phyloP scores from a whole-genome alignment of 75 land plant genomes.

The Picea glauca region DNA sequence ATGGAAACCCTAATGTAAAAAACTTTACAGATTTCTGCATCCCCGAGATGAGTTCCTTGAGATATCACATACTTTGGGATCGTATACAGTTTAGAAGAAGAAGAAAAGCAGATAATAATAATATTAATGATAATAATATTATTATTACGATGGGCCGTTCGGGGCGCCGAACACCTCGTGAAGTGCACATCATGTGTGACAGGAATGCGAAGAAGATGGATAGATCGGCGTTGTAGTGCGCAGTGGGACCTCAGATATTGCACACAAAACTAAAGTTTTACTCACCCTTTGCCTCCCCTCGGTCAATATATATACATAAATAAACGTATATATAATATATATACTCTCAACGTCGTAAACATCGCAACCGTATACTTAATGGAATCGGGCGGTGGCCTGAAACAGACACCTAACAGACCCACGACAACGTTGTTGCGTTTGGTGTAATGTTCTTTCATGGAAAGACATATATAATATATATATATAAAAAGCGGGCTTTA shows the following conservation, averaged over 20 bases:
- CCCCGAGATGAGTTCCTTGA: neutral
- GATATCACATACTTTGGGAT: no score
- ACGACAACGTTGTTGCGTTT: slow-evolving; percentile 1
- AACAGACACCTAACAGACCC: slow-evolving; percentile 7
- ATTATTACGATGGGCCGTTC: neutral
- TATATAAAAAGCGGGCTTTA: neutral
- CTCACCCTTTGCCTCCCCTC: no score
- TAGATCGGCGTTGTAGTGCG: neutral
- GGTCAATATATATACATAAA: no score
- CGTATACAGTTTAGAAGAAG: neutral
- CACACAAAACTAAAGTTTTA: no score
- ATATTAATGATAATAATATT: neutral
- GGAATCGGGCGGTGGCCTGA: neutral
- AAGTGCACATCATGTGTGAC: slow-evolving; percentile 10
- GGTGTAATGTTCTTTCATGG: neutral
- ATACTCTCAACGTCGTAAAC: no score
- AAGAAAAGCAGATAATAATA: neutral
- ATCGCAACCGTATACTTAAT: neutral
- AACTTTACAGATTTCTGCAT: neutral
- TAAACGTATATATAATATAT: no score
- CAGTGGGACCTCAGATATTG: neutral
- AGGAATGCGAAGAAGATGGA: neutral
- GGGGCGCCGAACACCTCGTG: slow-evolving; percentile 16
- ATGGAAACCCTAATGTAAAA: neutral
- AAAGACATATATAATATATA: neutral